Evolutionary conservation across 2,329 filamentous ascomycete genomes (phyloP).

Genomic region (Pseudocercospora pini-densiflorae): DNA sequence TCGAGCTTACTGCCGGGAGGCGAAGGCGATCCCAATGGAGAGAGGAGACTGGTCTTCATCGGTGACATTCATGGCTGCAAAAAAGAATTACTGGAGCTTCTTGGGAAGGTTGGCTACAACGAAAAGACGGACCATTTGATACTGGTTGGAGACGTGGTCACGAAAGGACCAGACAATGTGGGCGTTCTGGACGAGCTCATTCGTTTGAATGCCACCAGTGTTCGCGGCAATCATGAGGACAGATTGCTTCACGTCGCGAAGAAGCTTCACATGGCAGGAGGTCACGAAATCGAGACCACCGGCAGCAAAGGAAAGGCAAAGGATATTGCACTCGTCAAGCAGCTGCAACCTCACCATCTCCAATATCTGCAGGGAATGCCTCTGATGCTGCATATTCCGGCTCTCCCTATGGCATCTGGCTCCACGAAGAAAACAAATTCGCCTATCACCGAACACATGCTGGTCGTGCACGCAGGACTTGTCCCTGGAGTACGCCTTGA

Average conservation of each 20-base stretch:
- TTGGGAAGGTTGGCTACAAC: conserved; percentile 69
- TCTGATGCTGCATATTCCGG: conserved; percentile 42
- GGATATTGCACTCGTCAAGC: conserved; percentile 34
- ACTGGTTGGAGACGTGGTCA: conserved; percentile 77
- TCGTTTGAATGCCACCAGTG: conserved; percentile 73
- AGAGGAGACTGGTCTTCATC: conserved; percentile 74
- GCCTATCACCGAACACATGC: conserved; percentile 65
- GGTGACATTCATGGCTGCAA: conserved; percentile 94
- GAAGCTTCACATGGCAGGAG: conserved; percentile 7
- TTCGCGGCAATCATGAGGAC: conserved; percentile 94
- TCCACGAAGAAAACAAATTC: conserved; percentile 46
- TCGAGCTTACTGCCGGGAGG: conserved; percentile 40
- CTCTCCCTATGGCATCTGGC: conserved; percentile 33
- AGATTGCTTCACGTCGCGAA: conserved; percentile 65
- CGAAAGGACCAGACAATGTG: conserved; percentile 82
- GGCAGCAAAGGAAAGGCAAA: conserved; percentile 34
- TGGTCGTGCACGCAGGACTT: conserved; percentile 84
- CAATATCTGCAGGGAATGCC: conserved; percentile 41
- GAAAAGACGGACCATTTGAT: conserved; percentile 72
- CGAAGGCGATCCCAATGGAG: conserved; percentile 39
- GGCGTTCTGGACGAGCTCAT: conserved; percentile 79
- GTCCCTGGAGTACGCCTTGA: conserved; percentile 74
- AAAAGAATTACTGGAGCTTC: conserved; percentile 63
- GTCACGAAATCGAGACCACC: conserved; percentile 9
- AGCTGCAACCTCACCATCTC: conserved; percentile 38